Percentiles rank a stretch among this genome's conserved stretches.
These are phyloP conservation scores for Fragaria nilgerrensis DNA, from an alignment of 306 rosid species.

Conservation along the genomic window DNA sequence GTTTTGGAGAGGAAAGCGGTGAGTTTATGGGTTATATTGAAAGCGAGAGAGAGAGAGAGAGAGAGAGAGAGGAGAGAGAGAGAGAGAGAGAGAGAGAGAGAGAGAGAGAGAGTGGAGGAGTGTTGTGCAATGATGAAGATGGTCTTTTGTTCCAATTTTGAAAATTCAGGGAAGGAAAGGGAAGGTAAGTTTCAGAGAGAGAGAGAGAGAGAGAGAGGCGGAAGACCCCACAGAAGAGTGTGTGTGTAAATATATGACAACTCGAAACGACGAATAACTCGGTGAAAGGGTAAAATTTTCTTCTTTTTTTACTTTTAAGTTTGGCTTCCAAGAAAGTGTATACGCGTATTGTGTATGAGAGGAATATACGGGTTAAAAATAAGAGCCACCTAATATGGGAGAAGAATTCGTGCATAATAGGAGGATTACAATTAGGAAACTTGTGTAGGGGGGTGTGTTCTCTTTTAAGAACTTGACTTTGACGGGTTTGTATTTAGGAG, in stretches of 20 bases:
- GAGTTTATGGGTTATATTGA: constrained; percentile 1
- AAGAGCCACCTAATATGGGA: background rate
- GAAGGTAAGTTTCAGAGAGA: background rate
- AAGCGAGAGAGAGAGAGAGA: background rate
- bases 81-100: too few relatives aligned
- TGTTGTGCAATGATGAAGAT: background rate
- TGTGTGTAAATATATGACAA: background rate
- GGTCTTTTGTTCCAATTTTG: constrained; percentile 1
- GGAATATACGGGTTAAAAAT: background rate
- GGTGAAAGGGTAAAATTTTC: background rate
- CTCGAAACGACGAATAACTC: constrained; percentile 1
- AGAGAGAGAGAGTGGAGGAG: background rate
- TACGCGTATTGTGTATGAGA: background rate
- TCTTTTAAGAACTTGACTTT: background rate
- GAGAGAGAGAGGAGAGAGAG: background rate
- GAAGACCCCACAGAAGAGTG: background rate
- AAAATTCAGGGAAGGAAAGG: background rate
- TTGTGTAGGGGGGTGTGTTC: background rate
- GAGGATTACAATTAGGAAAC: background rate
- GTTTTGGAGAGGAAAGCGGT: background rate
- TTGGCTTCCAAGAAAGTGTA: background rate
- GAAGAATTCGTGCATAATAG: background rate
- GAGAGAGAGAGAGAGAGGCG: background rate
- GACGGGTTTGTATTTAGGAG: background rate
- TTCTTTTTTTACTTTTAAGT: background rate